phyloP scores from a whole-genome alignment of 176 grass and related monocot genomes.

The Olyra latifolia region DNA sequence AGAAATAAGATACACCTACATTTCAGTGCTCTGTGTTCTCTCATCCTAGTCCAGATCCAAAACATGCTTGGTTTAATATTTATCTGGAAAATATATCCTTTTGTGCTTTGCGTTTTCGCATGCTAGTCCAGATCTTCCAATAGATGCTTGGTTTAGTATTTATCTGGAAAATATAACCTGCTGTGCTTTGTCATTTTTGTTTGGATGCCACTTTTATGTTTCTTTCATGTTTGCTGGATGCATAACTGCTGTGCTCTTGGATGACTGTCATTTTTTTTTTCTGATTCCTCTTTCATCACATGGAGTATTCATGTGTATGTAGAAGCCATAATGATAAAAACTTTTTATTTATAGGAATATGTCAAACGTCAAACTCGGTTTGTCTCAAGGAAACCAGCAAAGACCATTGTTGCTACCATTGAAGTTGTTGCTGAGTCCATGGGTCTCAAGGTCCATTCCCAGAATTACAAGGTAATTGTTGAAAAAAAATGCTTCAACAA shows the following conservation, averaged over 20 bases:
- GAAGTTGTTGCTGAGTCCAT: constrained; percentile 67
- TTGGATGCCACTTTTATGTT: not conserved
- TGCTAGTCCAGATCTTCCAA: not conserved
- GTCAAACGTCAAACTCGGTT: constrained; percentile 94
- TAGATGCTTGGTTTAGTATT: not conserved
- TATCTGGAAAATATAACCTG: not conserved
- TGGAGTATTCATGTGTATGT: constrained; percentile 3
- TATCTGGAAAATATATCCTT: not conserved
- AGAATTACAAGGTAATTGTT: constrained; percentile 87
- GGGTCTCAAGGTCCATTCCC: constrained; percentile 86
- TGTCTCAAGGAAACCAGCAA: constrained; percentile 81
- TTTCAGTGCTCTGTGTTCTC: not conserved
- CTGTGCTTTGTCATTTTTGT: constrained; percentile 14
- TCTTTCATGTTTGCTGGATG: not conserved
- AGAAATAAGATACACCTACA: not conserved
- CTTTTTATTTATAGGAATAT: constrained; percentile 61
- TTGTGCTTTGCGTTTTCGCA: not conserved
- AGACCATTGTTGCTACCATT: constrained; percentile 70
- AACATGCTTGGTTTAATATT: not conserved
- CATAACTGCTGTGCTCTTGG: not conserved
- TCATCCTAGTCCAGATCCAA: not conserved
- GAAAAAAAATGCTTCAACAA: constrained; percentile 17
- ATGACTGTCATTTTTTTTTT: not conserved
- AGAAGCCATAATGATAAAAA: not conserved
- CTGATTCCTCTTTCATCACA: not conserved